Evolutionary conservation across 176 grass and related monocot genomes (phyloP).

Genomic region (Chrysopogon serrulatus): DNA sequence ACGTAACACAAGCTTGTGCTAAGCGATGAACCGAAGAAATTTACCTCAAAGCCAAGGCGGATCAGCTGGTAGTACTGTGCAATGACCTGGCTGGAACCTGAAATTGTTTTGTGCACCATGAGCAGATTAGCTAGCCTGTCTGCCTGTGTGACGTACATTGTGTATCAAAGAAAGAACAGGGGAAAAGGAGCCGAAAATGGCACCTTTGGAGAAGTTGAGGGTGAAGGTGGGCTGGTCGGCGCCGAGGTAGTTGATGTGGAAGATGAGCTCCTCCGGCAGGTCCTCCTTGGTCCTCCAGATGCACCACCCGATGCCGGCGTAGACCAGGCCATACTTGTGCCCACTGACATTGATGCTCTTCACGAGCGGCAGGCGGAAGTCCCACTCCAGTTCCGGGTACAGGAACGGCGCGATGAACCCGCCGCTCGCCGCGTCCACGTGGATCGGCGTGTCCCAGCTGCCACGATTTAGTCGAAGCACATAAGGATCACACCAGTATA

Average conservation of each 20-base stretch:
- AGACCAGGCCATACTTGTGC: constrained; percentile 89
- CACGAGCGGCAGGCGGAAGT: constrained; percentile 88
- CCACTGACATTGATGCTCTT: constrained; percentile 94
- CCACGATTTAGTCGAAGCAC: background rate
- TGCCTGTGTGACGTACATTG: background rate
- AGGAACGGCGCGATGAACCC: constrained; percentile 95
- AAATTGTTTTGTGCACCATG: background rate
- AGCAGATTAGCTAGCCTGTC: background rate
- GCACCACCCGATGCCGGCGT: constrained; percentile 84
- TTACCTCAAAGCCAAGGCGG: constrained; percentile 78
- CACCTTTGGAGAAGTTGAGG: constrained; percentile 95
- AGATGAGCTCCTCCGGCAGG: constrained; percentile 92
- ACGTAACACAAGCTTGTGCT: background rate
- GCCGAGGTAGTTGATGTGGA: constrained; percentile 97
- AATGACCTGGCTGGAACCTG: constrained; percentile 92
- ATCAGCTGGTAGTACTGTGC: constrained; percentile 94
- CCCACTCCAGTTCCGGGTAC: constrained; percentile 86
- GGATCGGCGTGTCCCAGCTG: constrained; percentile 94
- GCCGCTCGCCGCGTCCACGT: constrained; percentile 85
- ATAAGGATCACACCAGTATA: background rate
- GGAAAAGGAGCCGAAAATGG: background rate
- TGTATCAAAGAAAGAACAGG: background rate
- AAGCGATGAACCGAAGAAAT: background rate
- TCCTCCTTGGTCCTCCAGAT: constrained; percentile 88
- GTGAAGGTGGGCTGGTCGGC: constrained; percentile 97